A percentile compares a stretch with the other conserved stretches of the same genome.
phyloP scores from a whole-genome alignment of 192 early-diverging fungal genomes.

The Spizellomyces sp. region DNA sequence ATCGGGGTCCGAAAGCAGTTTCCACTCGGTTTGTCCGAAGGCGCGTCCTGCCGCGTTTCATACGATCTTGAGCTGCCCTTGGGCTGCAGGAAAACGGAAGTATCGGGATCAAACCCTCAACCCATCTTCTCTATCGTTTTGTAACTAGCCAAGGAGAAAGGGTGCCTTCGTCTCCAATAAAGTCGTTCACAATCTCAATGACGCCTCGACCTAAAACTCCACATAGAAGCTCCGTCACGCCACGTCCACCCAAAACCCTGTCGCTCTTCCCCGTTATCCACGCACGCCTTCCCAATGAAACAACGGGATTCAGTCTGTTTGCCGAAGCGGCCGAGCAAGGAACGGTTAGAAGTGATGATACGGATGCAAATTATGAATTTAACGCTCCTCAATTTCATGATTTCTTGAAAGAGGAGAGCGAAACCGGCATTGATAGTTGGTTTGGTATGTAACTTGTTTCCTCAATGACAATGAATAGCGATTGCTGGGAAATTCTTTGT shows the following conservation, averaged over 20 bases:
- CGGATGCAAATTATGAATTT: conserved; percentile 40
- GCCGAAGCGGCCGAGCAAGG: background rate
- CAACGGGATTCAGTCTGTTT: background rate
- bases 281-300: background rate
- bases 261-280: background rate
- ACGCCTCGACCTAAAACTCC: conserved; percentile 4
- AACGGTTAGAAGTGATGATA: background rate
- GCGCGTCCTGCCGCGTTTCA: too few species aligned
- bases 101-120: too few species aligned
- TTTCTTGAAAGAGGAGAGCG: conserved; percentile 30
- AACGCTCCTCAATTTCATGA: conserved; percentile 48
- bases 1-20: too few species aligned
- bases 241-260: background rate
- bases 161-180: too few species aligned
- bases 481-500: too few species aligned
- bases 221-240: conserved; percentile 1
- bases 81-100: too few species aligned
- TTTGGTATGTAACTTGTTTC: conserved; percentile 39
- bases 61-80: too few species aligned
- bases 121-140: too few species aligned
- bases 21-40: too few species aligned
- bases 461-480: too few species aligned
- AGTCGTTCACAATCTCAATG: background rate
- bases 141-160: too few species aligned
- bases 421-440: conserved; percentile 39